These are phyloP conservation scores for Pythium phragmiticola DNA, from an alignment of 352 stramenopile species.

Conservation along the genomic window DNA sequence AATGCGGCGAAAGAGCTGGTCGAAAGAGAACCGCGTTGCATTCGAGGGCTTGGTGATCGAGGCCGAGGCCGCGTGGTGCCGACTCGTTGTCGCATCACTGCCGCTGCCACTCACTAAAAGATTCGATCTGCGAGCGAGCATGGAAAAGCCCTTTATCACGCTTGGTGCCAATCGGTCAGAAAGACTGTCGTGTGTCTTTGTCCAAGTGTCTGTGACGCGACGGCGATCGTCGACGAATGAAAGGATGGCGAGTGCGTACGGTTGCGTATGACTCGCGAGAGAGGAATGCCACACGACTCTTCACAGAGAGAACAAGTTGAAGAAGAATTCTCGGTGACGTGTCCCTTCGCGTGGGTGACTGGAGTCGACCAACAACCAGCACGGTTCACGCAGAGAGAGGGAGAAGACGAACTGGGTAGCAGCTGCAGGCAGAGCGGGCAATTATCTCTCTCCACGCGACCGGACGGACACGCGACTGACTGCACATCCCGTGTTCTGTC, in stretches of 20 bases:
- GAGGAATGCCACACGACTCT: background rate
- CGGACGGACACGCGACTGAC: background rate
- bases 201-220: background rate
- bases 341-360: background rate
- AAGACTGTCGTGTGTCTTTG: background rate
- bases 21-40: conserved; percentile 21
- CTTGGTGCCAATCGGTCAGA: too few relatives aligned
- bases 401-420: conserved; percentile 5
- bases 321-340: background rate
- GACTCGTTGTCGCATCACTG: background rate
- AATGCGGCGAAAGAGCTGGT: conserved; percentile 27
- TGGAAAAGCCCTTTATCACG: background rate
- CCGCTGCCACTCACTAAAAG: background rate
- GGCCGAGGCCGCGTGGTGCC: background rate
- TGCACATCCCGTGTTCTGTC: background rate
- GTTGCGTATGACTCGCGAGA: background rate
- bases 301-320: background rate
- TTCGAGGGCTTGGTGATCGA: conserved; percentile 5
- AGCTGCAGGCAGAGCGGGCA: background rate
- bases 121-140: conserved; percentile 8
- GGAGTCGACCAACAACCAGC: background rate
- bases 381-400: conserved; percentile 1
- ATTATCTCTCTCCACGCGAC: background rate
- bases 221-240: background rate
- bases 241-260: background rate